phyloP scores from a whole-genome alignment of 805 yeast species.

The Zygotorulaspora sp. region DNA sequence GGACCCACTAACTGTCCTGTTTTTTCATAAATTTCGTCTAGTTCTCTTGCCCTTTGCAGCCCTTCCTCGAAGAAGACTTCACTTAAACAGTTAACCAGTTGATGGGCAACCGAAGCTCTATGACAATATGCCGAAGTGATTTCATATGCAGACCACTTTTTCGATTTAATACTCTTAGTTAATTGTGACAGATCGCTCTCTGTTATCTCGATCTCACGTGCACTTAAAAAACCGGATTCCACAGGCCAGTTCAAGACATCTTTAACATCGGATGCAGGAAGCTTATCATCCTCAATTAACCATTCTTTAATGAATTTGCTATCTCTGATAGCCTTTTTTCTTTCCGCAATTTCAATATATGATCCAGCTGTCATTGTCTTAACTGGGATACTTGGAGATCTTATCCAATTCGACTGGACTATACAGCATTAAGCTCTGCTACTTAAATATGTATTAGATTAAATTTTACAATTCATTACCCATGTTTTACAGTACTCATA shows the following conservation, averaged over 20 bases:
- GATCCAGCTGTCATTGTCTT: conserved; percentile 13
- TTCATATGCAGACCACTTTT: conserved; percentile 39
- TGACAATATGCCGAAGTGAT: conserved; percentile 55
- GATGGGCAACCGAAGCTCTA: conserved; percentile 56
- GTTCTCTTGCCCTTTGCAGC: conserved; percentile 46
- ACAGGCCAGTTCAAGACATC: conserved; percentile 40
- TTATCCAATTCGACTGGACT: too few species aligned
- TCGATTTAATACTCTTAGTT: conserved; percentile 31
- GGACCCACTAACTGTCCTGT: conserved; percentile 59
- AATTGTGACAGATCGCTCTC: conserved; percentile 32
- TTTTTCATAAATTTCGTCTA: conserved; percentile 48
- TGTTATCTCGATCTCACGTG: conserved; percentile 40
- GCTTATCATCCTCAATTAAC: conserved; percentile 36
- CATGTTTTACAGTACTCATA: too few species aligned
- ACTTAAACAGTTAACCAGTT: conserved; percentile 39
- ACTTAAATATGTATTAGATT: too few species aligned
- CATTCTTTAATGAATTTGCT: conserved; percentile 44
- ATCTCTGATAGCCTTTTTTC: conserved; percentile 41
- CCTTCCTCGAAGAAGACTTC: conserved; percentile 62
- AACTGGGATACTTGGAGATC: too few species aligned
- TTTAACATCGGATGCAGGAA: conserved; percentile 33
- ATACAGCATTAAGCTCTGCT: too few species aligned
- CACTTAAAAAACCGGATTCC: conserved; percentile 35
- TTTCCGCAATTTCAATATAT: conserved; percentile 40
- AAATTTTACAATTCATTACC: too few species aligned